Conservation (phyloP, 257 asterid species). For the Salvia rosmarinus region DNA sequence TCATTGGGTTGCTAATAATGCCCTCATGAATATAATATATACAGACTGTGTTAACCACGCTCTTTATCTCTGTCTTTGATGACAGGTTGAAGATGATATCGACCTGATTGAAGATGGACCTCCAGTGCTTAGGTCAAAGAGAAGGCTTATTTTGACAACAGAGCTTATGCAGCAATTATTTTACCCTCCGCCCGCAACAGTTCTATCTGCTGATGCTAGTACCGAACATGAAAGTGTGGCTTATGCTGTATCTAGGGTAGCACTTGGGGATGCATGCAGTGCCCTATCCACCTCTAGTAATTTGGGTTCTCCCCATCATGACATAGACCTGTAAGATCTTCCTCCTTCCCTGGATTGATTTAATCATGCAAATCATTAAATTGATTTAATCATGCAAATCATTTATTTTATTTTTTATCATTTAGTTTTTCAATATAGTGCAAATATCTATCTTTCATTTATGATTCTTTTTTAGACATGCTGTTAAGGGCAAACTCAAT, state of each 20-base stretch:
- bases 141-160: constrained; percentile 73
- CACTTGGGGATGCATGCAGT: constrained; percentile 75
- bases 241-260: constrained; percentile 62
- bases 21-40: constrained; percentile 19
- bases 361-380: background rate
- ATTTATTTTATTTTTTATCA: background rate
- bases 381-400: background rate
- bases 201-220: constrained; percentile 61
- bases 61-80: constrained; percentile 27
- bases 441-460: background rate
- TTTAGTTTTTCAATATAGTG: background rate
- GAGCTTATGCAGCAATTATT: constrained; percentile 87
- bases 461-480: constrained; percentile 23
- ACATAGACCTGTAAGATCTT: constrained; percentile 52
- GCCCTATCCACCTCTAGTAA: constrained; percentile 46
- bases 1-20: constrained; percentile 31
- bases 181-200: constrained; percentile 57
- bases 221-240: constrained; percentile 50
- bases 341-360: background rate
- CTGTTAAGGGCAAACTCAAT: constrained; percentile 33
- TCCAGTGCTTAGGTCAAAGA: constrained; percentile 54
- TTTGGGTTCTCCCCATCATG: constrained; percentile 34
- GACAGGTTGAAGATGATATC: constrained; percentile 59
- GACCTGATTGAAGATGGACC: constrained; percentile 63
- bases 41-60: constrained; percentile 24